Base-by-base conservation (phyloP, 2,329 filamentous ascomycete species). In the Neocucurbitaria cava region DNA sequence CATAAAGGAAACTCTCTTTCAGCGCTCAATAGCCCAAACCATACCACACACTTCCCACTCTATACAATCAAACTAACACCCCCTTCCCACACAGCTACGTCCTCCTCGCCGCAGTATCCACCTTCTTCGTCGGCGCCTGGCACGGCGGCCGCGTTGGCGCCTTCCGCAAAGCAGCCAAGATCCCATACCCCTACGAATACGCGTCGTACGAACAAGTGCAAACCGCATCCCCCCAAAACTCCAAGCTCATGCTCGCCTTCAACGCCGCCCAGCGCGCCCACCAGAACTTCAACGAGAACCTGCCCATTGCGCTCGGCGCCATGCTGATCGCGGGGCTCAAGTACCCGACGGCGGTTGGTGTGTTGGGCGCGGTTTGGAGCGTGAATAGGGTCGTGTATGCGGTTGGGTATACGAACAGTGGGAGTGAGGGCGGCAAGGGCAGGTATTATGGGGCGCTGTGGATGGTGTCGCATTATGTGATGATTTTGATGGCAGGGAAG, bases 271-370 rank as follows among this genome's bases (percentile, higher is more conserved):
- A 76, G 55, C 74, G 74, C 64, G 66, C 66, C 2, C 83, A 86
- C 76, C 77, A 78, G 67, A 87, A 88, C 73, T 86, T 82, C 74
- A 74, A 83, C 61, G 86, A 88, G 75, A 85, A 86, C 71, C 79
- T 83, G 57, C 65, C 80, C 2, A 78, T 80, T 49, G 79, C 81
- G 4, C 78, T 85, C 41, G 74, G 81, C 23, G 78, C 78, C 43
- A 77, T 84, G 65, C 74, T 87, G 17, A 77, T 87, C 49, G 78
- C 81, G 0, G 85, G 85, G 2, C 62, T 87, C 49, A 76, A 76
- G 56, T 85, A 81, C 69, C 85, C 85, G 0, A 65, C 77, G 24
- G 71, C 78, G 3, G 74, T 80, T 2, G 74, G 81, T 0, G 73
- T 71, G 3, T 56, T 85, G 43, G 82, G 83, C 8, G 71, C 71